phyloP scores from a whole-genome alignment of 2,329 filamentous ascomycete genomes.

The Alternaria postmessia region DNA sequence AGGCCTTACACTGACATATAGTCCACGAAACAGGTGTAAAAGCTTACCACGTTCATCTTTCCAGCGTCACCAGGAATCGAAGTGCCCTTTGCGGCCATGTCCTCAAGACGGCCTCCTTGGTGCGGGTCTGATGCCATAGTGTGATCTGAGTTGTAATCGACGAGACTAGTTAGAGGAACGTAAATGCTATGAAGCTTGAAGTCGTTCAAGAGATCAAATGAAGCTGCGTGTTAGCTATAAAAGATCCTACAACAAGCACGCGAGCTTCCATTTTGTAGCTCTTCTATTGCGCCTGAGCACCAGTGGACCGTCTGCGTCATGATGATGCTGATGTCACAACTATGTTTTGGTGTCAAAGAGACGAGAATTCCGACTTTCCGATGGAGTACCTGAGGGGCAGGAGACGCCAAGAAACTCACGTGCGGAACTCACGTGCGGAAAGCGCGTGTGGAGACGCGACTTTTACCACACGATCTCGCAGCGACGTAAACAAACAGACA shows the following conservation, averaged over 20 bases:
- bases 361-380: slow-evolving; percentile 5
- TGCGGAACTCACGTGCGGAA: slow-evolving; percentile 10
- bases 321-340: slow-evolving; percentile 21
- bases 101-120: slow-evolving; percentile 45
- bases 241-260: no score
- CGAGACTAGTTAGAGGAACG: no score
- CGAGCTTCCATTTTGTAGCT: slow-evolving; percentile 7
- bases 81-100: slow-evolving; percentile 49
- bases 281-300: not conserved
- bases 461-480: not conserved
- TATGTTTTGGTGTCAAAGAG: not conserved
- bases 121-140: slow-evolving; percentile 28
- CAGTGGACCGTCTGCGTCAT: slow-evolving; percentile 7
- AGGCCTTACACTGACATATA: slow-evolving; percentile 12
- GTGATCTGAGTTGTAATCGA: no score
- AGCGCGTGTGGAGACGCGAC: slow-evolving; percentile 11
- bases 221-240: no score
- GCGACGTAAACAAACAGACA: slow-evolving; percentile 12
- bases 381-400: not conserved
- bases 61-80: slow-evolving; percentile 58
- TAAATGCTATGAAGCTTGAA: no score
- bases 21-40: slow-evolving; percentile 50
- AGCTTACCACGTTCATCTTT: slow-evolving; percentile 42
- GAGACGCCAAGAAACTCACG: slow-evolving; percentile 2
- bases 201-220: no score